Conservation (phyloP, 768 basidiomycete species). For the Suillus fuscotomentosus region DNA sequence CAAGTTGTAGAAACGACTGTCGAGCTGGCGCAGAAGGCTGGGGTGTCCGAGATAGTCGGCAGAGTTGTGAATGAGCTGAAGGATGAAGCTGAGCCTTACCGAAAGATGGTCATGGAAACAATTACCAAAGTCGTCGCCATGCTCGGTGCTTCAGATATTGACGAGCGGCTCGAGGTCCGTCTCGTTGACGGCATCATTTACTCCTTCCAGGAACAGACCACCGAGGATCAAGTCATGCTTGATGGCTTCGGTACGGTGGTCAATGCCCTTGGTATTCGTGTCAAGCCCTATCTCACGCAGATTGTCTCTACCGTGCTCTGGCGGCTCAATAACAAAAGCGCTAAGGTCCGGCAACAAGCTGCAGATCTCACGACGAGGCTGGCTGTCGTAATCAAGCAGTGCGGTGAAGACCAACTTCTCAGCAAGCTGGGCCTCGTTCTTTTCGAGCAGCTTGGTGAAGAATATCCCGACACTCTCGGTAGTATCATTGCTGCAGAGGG, state of each 20-base stretch:
- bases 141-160: constrained; percentile 95
- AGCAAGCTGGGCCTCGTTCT: constrained; percentile 96
- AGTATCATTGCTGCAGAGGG: constrained; percentile 99
- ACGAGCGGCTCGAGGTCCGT: constrained; percentile 91
- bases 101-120: constrained; percentile 99
- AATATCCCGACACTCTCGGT: constrained; percentile 98
- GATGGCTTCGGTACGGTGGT: constrained; percentile 98
- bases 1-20: constrained; percentile 99
- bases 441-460: constrained; percentile 98
- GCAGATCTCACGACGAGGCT: constrained; percentile 97
- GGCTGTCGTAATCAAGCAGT: constrained; percentile 98
- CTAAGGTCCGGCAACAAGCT: constrained; percentile 98
- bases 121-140: constrained; percentile 95
- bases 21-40: constrained; percentile 95
- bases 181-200: constrained; percentile 99
- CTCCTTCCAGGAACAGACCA: constrained; percentile 99
- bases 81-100: constrained; percentile 68
- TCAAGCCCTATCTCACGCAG: constrained; percentile 97
- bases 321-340: constrained; percentile 99
- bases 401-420: constrained; percentile 92
- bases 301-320: constrained; percentile 99
- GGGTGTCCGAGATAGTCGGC: constrained; percentile 95
- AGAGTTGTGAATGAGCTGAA: constrained; percentile 66
- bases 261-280: constrained; percentile 88
- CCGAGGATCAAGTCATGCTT: constrained; percentile 98